Conservation (phyloP, 2,329 filamentous ascomycete genomes). For the Colletotrichum somersetense region DNA sequence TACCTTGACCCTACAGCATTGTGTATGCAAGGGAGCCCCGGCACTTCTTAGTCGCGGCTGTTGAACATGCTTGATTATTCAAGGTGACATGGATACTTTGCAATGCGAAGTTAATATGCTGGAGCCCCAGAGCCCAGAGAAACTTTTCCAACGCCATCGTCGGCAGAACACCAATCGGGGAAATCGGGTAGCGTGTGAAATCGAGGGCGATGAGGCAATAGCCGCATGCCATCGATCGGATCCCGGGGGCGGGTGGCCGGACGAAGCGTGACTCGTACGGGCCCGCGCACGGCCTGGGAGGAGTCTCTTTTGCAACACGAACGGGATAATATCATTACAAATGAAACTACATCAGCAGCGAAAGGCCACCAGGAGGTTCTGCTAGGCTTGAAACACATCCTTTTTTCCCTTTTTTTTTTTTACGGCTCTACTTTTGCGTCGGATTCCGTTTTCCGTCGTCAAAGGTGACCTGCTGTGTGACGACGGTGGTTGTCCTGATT, state of each 20-base stretch:
- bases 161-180: not conserved
- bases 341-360: not conserved
- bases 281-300: not conserved
- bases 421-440: not conserved
- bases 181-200: too few species aligned
- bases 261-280: not conserved
- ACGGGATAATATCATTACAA: not conserved
- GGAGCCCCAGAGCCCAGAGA: not conserved
- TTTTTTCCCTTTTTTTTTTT: too few species aligned
- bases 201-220: not conserved
- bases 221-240: not conserved
- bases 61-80: too few species aligned
- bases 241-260: not conserved
- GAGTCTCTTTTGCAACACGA: not conserved
- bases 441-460: not conserved
- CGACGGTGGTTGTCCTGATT: conserved; percentile 45
- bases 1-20: not conserved
- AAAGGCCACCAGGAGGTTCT: not conserved
- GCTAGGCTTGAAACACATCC: not conserved
- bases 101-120: not conserved
- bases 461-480: conserved; percentile 43
- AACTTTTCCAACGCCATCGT: not conserved
- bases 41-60: too few species aligned
- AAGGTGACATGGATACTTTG: not conserved
- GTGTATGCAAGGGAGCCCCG: not conserved